Evolutionary conservation across 371 early-diverging fungal species (phyloP), one percentile per base, ranked within the genome.

Genomic region (Smittium mucronatum): DNA sequence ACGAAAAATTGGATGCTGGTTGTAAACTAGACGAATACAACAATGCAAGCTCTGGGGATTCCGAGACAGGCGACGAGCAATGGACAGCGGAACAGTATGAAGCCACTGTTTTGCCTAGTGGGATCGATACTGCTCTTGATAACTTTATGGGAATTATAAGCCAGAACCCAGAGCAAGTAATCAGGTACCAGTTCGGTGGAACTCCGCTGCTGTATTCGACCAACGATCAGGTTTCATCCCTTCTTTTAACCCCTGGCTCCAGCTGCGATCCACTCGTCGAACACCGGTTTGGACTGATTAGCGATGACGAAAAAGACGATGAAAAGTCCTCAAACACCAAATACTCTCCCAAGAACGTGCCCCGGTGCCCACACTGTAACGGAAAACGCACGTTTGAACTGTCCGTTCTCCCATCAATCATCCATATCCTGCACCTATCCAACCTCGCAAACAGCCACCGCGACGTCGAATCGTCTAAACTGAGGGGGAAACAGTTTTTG

Each of bases 31-130:
- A 21, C 5, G 21, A 47, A 47, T 21, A 47, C 5, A 47, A 47
- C 47, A 47, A 11, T 47, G 21, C 5, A 47, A 47, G 5, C 5
- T 47, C 47, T 21, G 21, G 21, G 5, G 47, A 47, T 32, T 75
- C 5, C 11, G 79, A 78, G 26, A 81, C 78, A 34, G 74, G 69
- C 21, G 69, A 69, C 57, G 77, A 71, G 25, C 78, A 77, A 33
- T 93, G 93, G 92, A 78, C 78, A 11, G 90, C 87, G 26, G 95
- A 95, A 65, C 74, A 78, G 0, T 95, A 94, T 74, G 95, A 95
- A 76, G 88, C 87, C 58, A 77, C 86, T 15, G 63, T 75, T 2
- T 77, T 89, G 15, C 89, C 89, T 29, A 78, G 82, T 63, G 91
- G 91, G 25, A 84, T 86, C 32, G 91, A 90, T 71, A 88, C 88